Evolutionary conservation across 2,329 filamentous ascomycete genomes (phyloP), one percentile per base, ranked within the genome.

Genomic region (Colletotrichum cereale): DNA sequence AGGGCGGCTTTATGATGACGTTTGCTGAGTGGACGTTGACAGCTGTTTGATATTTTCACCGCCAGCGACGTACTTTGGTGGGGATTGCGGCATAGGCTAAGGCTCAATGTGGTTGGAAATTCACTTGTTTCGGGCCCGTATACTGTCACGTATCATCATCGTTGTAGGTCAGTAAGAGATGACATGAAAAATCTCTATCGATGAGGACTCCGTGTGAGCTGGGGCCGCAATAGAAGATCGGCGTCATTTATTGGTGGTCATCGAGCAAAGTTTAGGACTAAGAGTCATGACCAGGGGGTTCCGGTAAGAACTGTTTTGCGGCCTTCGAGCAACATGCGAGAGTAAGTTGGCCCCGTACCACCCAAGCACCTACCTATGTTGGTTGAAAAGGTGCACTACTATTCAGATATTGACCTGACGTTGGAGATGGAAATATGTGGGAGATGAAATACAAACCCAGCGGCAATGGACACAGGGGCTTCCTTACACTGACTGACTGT

Each of bases 1-100:
- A 38, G n/a, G 53, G 21, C 53, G 6, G 16, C n/a, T 24, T n/a
- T 36, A 40, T 8, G 52, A 64, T 64, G 66, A 42, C 60, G 57
- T 64, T 16, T 26, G 6, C 8, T 34, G 50, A 10, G 16, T 53
- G 29, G 18, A 31, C 50, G 5, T 53, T 53, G 50, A 50, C 26
- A 40, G 57, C 61, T 57, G 40, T 50, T 47, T 42, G 57, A 38
- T 52, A 24, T 55, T 24, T 58, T n/a, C 26, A 36, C 10, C 60
- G 38, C 14, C 34, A 34, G n/a, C 38, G 48, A 65, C 52, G 61
- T 31, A 52, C 42, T 55, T 48, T 3, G 21, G 52, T 58, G 61
- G 61, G 18, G 31, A 40, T 58, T 7, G 29, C 36, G 26, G 26
- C 62, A 26, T 40, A 34, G 26, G 16, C 16, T n/a, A n/a, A 57